A percentile compares a stretch with the other conserved stretches of the same genome.
Conservation (phyloP, 2,329 filamentous ascomycete species). For the Alternaria sp. region DNA sequence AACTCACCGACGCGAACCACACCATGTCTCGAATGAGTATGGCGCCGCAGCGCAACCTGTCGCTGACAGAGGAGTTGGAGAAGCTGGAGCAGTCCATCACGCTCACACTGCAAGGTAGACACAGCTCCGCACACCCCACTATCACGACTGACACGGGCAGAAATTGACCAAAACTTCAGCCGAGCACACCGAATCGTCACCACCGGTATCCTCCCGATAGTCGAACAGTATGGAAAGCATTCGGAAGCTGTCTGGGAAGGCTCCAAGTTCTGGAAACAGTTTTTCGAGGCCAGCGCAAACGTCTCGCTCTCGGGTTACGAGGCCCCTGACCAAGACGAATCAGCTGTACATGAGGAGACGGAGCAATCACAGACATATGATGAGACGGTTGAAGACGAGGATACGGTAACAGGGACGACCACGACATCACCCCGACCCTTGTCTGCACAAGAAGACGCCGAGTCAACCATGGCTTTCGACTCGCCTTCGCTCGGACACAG, state of each 20-base stretch:
- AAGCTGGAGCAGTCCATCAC: slow-evolving; percentile 97
- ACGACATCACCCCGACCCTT: slow-evolving; percentile 53
- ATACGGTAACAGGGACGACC: slow-evolving; percentile 52
- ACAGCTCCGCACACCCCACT: slow-evolving; percentile 31
- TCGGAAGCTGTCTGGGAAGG: slow-evolving; percentile 96
- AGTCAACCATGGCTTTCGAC: slow-evolving; percentile 74
- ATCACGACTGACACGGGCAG: slow-evolving; percentile 58
- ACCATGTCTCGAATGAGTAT: slow-evolving; percentile 62
- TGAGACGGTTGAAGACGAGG: slow-evolving; percentile 53
- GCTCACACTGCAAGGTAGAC: slow-evolving; percentile 82
- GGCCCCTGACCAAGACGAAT: slow-evolving; percentile 72
- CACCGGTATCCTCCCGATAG: slow-evolving; percentile 87
- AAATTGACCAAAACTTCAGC: slow-evolving; percentile 99
- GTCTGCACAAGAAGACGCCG: slow-evolving; percentile 48
- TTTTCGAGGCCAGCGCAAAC: slow-evolving; percentile 98
- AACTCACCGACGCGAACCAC: slow-evolving; percentile 7
- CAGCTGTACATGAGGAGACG: slow-evolving; percentile 57
- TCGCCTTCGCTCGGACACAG: slow-evolving; percentile 66
- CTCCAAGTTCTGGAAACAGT: slow-evolving; percentile 99
- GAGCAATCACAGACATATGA: slow-evolving; percentile 51
- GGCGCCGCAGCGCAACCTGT: slow-evolving; percentile 67
- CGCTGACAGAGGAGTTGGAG: slow-evolving; percentile 93
- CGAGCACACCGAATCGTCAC: slow-evolving; percentile 96
- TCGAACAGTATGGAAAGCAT: slow-evolving; percentile 94
- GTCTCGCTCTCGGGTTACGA: slow-evolving; percentile 96